Percentiles rank a stretch among this genome's conserved stretches.
These are phyloP conservation scores for Aureobasidium vineae DNA, from an alignment of 2,329 filamentous ascomycete species.

Conservation along the genomic window DNA sequence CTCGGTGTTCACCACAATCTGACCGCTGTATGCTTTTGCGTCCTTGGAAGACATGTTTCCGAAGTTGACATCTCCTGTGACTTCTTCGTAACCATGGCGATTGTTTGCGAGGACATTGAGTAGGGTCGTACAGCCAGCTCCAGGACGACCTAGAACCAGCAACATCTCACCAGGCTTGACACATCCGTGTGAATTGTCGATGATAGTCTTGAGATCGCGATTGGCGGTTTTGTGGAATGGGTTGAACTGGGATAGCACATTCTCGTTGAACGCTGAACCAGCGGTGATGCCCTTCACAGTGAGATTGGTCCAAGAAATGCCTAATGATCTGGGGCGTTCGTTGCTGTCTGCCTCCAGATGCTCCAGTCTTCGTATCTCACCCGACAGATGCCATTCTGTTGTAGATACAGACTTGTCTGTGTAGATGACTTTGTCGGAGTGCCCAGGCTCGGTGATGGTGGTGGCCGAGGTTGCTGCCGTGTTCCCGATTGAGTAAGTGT, in stretches of 20 bases:
- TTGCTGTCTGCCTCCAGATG: neutral
- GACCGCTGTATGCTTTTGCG: conserved; percentile 68
- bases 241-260: neutral
- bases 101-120: conserved; percentile 73
- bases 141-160: conserved; percentile 70
- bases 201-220: neutral
- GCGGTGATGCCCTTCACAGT: neutral
- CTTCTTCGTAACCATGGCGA: conserved; percentile 60
- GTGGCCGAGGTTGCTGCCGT: neutral
- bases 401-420: neutral
- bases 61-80: conserved; percentile 69
- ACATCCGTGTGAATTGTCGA: neutral
- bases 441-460: neutral
- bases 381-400: neutral
- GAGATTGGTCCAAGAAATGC: neutral
- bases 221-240: neutral
- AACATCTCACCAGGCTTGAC: conserved; percentile 68
- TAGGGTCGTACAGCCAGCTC: conserved; percentile 73
- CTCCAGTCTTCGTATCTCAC: neutral
- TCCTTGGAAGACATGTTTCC: neutral
- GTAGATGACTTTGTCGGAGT: neutral
- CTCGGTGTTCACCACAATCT: conserved; percentile 82
- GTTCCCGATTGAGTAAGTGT: neutral
- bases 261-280: neutral
- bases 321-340: neutral